Base-by-base conservation (phyloP, 306 rosid genomes). In the Adenanthera pavonina region DNA sequence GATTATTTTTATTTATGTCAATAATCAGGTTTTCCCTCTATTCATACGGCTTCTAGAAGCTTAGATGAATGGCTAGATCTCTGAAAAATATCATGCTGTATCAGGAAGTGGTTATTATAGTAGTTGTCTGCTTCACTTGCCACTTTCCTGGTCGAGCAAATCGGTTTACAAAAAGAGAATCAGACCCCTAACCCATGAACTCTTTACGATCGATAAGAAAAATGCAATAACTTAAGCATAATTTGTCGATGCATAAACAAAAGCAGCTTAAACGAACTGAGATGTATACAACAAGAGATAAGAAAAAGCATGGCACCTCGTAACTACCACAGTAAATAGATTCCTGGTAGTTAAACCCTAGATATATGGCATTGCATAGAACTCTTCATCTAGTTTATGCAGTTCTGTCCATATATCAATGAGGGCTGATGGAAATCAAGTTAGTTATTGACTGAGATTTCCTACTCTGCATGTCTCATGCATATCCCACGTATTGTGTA, bases 321-420 rank as follows among this genome's bases (percentile, higher is more conserved):
- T 86, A 68, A 86, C 88, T 16, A 94, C 60, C 77, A 85, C 8
- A 61, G 62, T 77, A 48, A 88, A 84, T 78, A 93, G 75, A 82
- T 87, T 87, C 78, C 79, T 81, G 60, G 82, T 70, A 46, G 44
- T 70, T 71, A 87, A 84, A 43, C 81, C 81, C 68, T 78, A 64
- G 80, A 87, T 7, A 6, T 81, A 71, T 81, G 84, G 35, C 88
- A 87, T 81, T 48, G 90, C 90, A n/a, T 43, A 6, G 84, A 83
- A 71, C 72, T 60, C 61, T 70, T 78, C 88, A 65, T 87, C 85
- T 48, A 89, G 67, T 11, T 71, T 76, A 67, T 94, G 44, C 61
- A 86, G 81, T 77, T 87, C 94, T n/a, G 80, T 61, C 91, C 91
- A 91, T 71, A 92, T 89, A 82, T 92, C 97, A 76, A 91, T 69